These are phyloP conservation scores for Beauveria scarabaeidicola DNA, from an alignment of 2,329 filamentous ascomycete genomes.

Conservation along the genomic window DNA sequence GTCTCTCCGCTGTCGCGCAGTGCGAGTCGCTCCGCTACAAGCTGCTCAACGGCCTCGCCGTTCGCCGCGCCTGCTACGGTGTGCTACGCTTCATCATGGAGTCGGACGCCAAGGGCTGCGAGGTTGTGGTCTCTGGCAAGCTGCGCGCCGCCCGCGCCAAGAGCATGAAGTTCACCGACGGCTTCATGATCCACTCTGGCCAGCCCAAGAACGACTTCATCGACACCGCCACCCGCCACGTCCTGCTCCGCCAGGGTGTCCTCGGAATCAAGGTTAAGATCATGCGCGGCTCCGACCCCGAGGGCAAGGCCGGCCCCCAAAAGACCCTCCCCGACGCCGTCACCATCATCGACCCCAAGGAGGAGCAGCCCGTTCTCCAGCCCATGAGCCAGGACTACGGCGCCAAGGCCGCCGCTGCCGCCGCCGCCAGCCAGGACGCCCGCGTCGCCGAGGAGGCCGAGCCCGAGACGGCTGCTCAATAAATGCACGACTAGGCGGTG, in stretches of 20 bases:
- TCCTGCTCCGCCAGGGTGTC: conserved; percentile 98
- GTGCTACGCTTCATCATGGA: conserved; percentile 99
- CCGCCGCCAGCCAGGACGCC: conserved; percentile 57
- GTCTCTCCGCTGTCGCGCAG: conserved; percentile 98
- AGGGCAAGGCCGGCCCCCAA: conserved; percentile 96
- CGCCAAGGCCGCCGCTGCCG: conserved; percentile 66
- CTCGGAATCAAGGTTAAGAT: conserved; percentile 99
- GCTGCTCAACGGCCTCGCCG: conserved; percentile 98
- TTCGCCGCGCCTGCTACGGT: conserved; percentile 98
- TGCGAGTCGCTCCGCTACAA: conserved; percentile 99
- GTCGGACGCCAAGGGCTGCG: conserved; percentile 98
- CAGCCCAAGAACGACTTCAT: conserved; percentile 99
- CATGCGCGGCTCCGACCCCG: conserved; percentile 98
- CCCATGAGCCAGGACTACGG: conserved; percentile 98
- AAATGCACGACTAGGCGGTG: conserved; percentile 16
- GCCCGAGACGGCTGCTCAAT: conserved; percentile 39
- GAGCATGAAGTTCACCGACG: conserved; percentile 99
- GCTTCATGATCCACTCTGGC: conserved; percentile 99
- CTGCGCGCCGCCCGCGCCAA: conserved; percentile 98
- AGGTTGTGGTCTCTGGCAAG: conserved; percentile 99
- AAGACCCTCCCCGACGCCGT: conserved; percentile 97
- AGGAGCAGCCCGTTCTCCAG: conserved; percentile 91
- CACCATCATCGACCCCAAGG: conserved; percentile 99
- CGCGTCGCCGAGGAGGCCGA: conserved; percentile 51
- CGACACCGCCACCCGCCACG: conserved; percentile 96